A percentile compares a stretch with the other conserved stretches of the same genome.
These are phyloP conservation scores for Magnaporthiopsis incrustans DNA, from an alignment of 2,329 filamentous ascomycete genomes.

Conservation along the genomic window DNA sequence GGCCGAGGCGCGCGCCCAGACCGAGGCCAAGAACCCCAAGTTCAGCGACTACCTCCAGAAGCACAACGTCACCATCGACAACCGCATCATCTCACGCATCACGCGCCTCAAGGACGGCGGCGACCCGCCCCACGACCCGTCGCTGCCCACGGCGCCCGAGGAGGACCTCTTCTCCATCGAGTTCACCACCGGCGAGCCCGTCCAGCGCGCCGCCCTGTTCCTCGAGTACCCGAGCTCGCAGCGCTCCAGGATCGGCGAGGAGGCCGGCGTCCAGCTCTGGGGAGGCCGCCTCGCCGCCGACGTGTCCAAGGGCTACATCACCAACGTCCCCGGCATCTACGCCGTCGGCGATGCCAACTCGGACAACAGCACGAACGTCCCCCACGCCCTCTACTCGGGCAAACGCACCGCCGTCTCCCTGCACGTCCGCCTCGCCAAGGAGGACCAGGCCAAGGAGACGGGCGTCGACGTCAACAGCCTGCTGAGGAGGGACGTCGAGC, in stretches of 20 bases:
- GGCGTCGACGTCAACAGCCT: constrained; percentile 21
- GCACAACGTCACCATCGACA: constrained; percentile 46
- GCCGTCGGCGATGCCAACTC: constrained; percentile 53
- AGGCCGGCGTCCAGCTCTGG: constrained; percentile 38
- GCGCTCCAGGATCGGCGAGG: constrained; percentile 34
- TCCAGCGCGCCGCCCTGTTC: constrained; percentile 44
- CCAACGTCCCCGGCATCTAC: constrained; percentile 46
- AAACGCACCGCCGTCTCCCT: constrained; percentile 50
- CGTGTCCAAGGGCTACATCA: constrained; percentile 23
- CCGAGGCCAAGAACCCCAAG: constrained; percentile 31
- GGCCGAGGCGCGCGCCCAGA: constrained; percentile 26
- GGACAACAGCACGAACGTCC: constrained; percentile 52
- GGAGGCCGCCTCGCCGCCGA: constrained; percentile 36
- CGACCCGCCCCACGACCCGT: constrained; percentile 28
- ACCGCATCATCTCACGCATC: constrained; percentile 43
- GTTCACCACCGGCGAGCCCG: constrained; percentile 35
- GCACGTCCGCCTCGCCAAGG: constrained; percentile 24
- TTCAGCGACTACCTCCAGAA: constrained; percentile 42
- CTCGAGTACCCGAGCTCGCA: constrained; percentile 40
- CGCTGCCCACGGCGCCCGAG: constrained; percentile 36
- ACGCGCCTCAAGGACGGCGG: constrained; percentile 35
- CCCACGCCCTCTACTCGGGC: constrained; percentile 51
- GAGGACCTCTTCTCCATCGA: constrained; percentile 47
- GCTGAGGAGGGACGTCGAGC: constrained; percentile 22
- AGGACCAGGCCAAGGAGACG: constrained; percentile 32